These are phyloP conservation scores for Puccinia horiana DNA, from an alignment of 1,284 basidiomycete genomes.

Conservation along the genomic window DNA sequence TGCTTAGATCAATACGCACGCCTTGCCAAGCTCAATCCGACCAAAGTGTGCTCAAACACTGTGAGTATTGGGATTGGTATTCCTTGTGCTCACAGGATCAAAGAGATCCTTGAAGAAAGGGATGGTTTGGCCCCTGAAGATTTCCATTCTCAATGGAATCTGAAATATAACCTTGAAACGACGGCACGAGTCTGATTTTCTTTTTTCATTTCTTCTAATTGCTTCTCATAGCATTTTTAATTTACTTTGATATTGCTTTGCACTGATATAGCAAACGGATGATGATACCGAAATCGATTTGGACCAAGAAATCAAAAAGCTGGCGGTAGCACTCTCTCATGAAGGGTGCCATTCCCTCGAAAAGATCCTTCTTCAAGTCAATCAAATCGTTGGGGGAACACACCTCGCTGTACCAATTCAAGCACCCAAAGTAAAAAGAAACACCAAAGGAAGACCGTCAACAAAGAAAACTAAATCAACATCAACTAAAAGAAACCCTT, in stretches of 20 bases:
- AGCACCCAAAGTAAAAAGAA: background rate
- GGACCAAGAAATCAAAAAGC: background rate
- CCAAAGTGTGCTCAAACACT: background rate
- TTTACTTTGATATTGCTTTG: too few relatives aligned
- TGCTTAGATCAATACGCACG: background rate
- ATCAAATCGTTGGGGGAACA: background rate
- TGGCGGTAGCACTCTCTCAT: background rate
- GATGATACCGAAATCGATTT: background rate
- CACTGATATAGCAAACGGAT: background rate
- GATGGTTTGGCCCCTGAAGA: background rate
- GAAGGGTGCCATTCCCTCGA: too few relatives aligned
- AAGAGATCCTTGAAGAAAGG: too few relatives aligned
- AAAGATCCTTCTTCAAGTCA: background rate
- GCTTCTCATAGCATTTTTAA: background rate
- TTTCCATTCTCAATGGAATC: slow-evolving; percentile 5
- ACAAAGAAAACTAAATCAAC: background rate
- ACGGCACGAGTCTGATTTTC: too few relatives aligned
- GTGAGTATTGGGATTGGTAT: background rate
- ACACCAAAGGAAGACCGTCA: background rate
- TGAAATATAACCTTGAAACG: background rate
- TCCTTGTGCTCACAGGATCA: slow-evolving; percentile 2
- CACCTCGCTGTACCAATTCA: background rate
- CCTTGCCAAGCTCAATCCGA: background rate
- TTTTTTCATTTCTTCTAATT: too few relatives aligned
- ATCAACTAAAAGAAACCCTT: background rate